Evolutionary conservation across 1,284 basidiomycete genomes (phyloP), one percentile per base, ranked within the genome.

Genomic region (Ustilago bromivora): DNA sequence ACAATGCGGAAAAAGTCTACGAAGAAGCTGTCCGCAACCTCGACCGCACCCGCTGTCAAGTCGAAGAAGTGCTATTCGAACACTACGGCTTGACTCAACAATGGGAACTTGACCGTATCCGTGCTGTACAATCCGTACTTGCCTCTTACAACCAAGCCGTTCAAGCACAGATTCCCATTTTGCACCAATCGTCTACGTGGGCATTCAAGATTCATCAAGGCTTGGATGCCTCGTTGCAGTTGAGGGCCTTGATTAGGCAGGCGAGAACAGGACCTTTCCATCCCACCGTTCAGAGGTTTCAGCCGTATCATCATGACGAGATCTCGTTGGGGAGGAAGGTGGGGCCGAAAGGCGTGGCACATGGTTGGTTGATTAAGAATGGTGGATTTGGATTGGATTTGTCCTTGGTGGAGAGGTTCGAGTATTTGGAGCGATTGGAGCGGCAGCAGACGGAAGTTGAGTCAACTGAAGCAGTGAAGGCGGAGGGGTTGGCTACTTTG

Each of bases 401-500:
- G 53, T 60, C 71, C 13, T 66, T 74, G 3, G 79, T 75, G 1
- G 76, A 75, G 35, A 67, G 80, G 23, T 58, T 77, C 23, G 74
- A 77, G 28, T 77, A 66, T 61, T 61, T 78, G 10, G 80, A 81
- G 17, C 71, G 76, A 8, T 62, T 85, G 12, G 75, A 79, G 19
- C 63, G 60, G 6, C 66, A 77, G 46, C 70, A 75, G 43, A 40
- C 61, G 73, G 53, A 2, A 19, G n/a, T 17, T 6, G 12, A 17
- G 34, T 32, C 0, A 28, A 41, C 61, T 6, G 38, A 32, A 31
- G 17, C 19, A 17, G 57, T n/a, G 23, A 19, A 35, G 8, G 63
- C 15, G 19, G n/a, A 46, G n/a, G 60, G 70, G 35, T 71, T 84
- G 47, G 79, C 82, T 2, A 68, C 71, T 34, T 51, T 95, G 6